Conservation (phyloP, 1,284 basidiomycete species). For the Paramarasmius palmivorus region DNA sequence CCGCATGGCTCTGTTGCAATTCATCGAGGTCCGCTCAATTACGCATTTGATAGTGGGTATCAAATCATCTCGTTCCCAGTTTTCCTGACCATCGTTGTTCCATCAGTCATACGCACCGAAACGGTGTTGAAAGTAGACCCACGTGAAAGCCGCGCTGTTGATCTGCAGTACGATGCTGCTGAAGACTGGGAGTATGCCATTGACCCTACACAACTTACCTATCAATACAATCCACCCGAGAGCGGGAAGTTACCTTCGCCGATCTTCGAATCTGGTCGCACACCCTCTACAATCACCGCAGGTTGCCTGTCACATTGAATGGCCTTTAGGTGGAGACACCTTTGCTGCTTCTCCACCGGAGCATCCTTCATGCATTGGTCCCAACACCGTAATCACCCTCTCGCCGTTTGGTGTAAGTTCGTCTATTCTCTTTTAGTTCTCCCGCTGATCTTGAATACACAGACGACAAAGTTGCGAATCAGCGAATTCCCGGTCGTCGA, state of each 20-base stretch:
- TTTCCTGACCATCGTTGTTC: neutral
- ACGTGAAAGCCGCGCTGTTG: slow-evolving; percentile 34
- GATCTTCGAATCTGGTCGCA: slow-evolving; percentile 37
- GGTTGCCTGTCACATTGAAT: slow-evolving; percentile 38
- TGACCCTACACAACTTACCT: slow-evolving; percentile 36
- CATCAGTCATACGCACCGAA: slow-evolving; percentile 24
- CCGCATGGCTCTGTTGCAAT: slow-evolving; percentile 46
- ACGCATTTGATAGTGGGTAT: slow-evolving; percentile 35
- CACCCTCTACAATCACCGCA: slow-evolving; percentile 39
- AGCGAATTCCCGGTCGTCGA: slow-evolving; percentile 35
- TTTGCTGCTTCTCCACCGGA: slow-evolving; percentile 37
- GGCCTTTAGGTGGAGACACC: slow-evolving; percentile 37
- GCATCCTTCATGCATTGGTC: slow-evolving; percentile 32
- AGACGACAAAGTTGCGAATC: slow-evolving; percentile 42
- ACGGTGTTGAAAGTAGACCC: slow-evolving; percentile 35
- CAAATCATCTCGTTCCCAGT: neutral
- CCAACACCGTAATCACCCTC: slow-evolving; percentile 32
- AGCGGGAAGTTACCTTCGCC: slow-evolving; percentile 37
- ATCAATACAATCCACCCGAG: slow-evolving; percentile 31
- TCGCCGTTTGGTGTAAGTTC: slow-evolving; percentile 39
- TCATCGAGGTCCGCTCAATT: slow-evolving; percentile 42
- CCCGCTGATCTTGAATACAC: neutral
- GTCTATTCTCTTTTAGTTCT: neutral
- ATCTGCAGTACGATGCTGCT: slow-evolving; percentile 37
- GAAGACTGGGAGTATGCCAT: slow-evolving; percentile 40